phyloP scores from a whole-genome alignment of 495 filamentous ascomycete species.

The Aspergillus avenaceus region DNA sequence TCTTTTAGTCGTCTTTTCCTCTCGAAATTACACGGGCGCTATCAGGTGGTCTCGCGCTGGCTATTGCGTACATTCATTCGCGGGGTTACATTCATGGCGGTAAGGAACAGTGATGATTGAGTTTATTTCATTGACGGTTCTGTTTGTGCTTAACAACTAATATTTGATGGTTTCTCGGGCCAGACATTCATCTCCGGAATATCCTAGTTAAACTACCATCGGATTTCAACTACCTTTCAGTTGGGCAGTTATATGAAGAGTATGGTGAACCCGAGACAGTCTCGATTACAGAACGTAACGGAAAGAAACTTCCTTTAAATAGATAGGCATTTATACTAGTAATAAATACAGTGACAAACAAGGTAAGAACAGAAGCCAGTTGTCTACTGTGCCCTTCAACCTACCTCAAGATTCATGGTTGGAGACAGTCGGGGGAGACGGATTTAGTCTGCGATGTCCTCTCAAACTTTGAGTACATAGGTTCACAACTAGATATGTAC shows the following conservation, averaged over 20 bases:
- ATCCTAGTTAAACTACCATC: slow-evolving; percentile 29
- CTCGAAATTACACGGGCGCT: slow-evolving; percentile 26
- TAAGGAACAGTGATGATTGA: too few relatives aligned
- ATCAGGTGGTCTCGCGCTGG: slow-evolving; percentile 14
- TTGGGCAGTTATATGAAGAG: slow-evolving; percentile 24
- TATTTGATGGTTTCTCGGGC: neutral
- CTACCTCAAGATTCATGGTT: too few relatives aligned
- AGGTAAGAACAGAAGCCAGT: too few relatives aligned
- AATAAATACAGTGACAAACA: too few relatives aligned
- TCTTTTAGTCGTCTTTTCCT: slow-evolving; percentile 22
- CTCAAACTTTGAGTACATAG: too few relatives aligned
- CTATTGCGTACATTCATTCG: slow-evolving; percentile 29
- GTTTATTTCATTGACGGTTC: too few relatives aligned
- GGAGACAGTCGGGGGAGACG: too few relatives aligned
- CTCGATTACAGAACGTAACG: slow-evolving; percentile 15
- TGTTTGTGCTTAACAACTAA: slow-evolving; percentile 7
- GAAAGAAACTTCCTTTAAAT: too few relatives aligned
- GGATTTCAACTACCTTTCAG: slow-evolving; percentile 21
- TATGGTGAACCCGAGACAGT: slow-evolving; percentile 23
- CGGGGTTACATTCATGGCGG: slow-evolving; percentile 32
- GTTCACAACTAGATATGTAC: too few relatives aligned
- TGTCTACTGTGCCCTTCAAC: too few relatives aligned
- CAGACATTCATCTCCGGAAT: slow-evolving; percentile 37
- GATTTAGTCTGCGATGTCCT: too few relatives aligned
- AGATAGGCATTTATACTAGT: too few relatives aligned